Percentiles rank a stretch among this genome's conserved stretches.
Evolutionary conservation across 2,329 filamentous ascomycete genomes (phyloP).

Genomic region (Pseudogymnoascus sp.): DNA sequence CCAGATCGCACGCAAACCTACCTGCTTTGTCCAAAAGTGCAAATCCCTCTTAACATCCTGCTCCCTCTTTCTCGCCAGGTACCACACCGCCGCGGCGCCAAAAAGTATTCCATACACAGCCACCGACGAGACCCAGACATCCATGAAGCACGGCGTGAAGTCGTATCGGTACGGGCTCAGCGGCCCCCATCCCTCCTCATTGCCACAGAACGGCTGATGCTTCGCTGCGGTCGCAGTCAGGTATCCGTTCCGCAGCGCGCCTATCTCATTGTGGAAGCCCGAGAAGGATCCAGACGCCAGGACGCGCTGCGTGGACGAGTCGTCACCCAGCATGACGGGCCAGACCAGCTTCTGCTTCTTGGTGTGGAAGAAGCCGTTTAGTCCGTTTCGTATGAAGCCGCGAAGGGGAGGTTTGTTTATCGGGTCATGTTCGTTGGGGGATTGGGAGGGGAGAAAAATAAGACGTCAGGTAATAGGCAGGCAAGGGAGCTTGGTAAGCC

Average conservation of each 20-base stretch:
- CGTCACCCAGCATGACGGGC: constrained; percentile 13
- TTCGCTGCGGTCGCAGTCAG: constrained; percentile 36
- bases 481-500: constrained; percentile 5
- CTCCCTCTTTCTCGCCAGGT: constrained; percentile 60
- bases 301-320: constrained; percentile 17
- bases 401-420: neutral
- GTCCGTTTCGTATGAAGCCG: neutral
- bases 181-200: constrained; percentile 91
- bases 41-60: constrained; percentile 69
- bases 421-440: neutral
- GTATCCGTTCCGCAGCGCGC: constrained; percentile 49
- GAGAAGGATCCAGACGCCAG: constrained; percentile 51
- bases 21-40: constrained; percentile 91
- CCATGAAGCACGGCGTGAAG: constrained; percentile 95
- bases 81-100: constrained; percentile 71
- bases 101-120: constrained; percentile 70
- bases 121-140: constrained; percentile 75
- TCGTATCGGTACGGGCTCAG: constrained; percentile 81
- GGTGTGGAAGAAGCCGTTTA: neutral
- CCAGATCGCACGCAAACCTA: constrained; percentile 33
- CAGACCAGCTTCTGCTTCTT: neutral
- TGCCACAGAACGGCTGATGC: constrained; percentile 70
- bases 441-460: neutral
- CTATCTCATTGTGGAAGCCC: constrained; percentile 41
- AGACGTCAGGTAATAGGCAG: constrained; percentile 4